These are phyloP conservation scores for Lactarius indigo DNA, from an alignment of 768 basidiomycete genomes.

Conservation along the genomic window DNA sequence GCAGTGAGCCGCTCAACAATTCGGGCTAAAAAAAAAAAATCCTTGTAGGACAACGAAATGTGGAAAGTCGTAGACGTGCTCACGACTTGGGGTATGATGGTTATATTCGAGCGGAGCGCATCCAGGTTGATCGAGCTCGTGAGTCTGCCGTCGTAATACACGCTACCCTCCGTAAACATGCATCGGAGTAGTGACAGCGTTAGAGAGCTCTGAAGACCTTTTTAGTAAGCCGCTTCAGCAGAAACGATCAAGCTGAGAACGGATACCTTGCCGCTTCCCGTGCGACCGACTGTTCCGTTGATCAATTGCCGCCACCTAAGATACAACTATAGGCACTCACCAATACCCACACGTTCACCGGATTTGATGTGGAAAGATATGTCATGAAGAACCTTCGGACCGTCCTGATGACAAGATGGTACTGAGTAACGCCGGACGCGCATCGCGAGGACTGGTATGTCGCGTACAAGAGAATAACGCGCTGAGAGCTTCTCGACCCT, in stretches of 20 bases:
- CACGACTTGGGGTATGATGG: constrained; percentile 57
- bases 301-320: constrained; percentile 1
- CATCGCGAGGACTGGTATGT: too few relatives aligned
- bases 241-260: constrained; percentile 14
- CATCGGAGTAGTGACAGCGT: constrained; percentile 52
- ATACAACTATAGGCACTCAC: constrained; percentile 30
- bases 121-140: constrained; percentile 50
- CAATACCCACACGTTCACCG: constrained; percentile 57
- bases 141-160: constrained; percentile 50
- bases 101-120: constrained; percentile 48
- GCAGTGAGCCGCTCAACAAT: constrained; percentile 51
- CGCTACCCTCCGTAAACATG: constrained; percentile 49
- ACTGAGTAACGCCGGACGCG: constrained; percentile 43
- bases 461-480: constrained; percentile 38
- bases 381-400: constrained; percentile 52
- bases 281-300: constrained; percentile 45
- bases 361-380: constrained; percentile 49
- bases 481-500: constrained; percentile 48
- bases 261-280: constrained; percentile 62
- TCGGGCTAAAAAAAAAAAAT: constrained; percentile 36
- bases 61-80: constrained; percentile 22
- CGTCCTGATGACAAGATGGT: constrained; percentile 35
- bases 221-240: background rate
- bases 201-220: constrained; percentile 39
- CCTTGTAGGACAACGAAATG: background rate